Base-by-base conservation (phyloP, 495 filamentous ascomycete species). In the Aspergillus leporis region DNA sequence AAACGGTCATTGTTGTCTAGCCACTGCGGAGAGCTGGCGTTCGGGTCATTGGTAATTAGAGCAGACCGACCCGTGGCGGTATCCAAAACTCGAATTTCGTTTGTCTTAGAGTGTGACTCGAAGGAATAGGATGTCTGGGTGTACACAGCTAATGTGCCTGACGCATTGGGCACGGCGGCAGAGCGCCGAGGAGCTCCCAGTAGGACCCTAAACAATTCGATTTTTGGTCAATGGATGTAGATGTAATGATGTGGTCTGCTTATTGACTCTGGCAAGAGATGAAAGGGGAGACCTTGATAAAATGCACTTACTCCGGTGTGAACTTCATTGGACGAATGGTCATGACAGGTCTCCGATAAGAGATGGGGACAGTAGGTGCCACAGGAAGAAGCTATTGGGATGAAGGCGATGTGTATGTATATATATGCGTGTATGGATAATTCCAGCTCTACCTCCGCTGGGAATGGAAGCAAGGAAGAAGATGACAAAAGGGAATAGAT, bases 171-270 rank as follows among this genome's bases (percentile, higher is more conserved):
- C 14, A 87, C 72, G 23, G 88, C 92, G 21, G 85, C 67, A 43
- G 89, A 90, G 41, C 93, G 85, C 34, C 93, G 85, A 30, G 93
- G 91, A 14, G 92, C 91, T 65, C 87, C 86, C 65, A 98, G 85
- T 54, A 98, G 83, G 38, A 93, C 88, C 69, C 79, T 81, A 36
- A 3, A 14, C 18, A 32, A 40, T 2, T 23, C 7, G 13, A 47
- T n/a, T 4, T 21, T 47, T 3, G 9, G 21, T 8, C 19, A 1
- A 23, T 23, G 6, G 14, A 14, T 1, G 16, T 18, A 41, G 38
- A 1, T 10, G 32, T 36, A 4, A 36, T 10, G 3, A 28, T 28
- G 25, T 28, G 25, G 6, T 28, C 25, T 6, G 10, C 9, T 40
- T 3, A 40, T 12, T n/a, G 3, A 4, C 36, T 40, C 10, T 12